A percentile compares a stretch with the other conserved stretches of the same genome.
phyloP scores from a whole-genome alignment of 805 yeast species.

The Candida takata region DNA sequence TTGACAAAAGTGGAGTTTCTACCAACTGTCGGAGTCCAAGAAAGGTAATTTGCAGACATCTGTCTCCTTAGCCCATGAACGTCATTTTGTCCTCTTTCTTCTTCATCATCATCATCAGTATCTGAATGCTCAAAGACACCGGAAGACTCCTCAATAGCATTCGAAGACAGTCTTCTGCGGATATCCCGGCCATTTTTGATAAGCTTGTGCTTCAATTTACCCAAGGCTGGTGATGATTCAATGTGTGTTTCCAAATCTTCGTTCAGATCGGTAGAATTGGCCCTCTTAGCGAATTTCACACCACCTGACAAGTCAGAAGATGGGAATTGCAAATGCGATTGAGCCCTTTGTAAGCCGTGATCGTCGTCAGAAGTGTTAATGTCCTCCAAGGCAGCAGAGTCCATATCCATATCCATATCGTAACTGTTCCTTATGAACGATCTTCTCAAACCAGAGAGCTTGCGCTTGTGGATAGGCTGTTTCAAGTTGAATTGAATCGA shows the following conservation, averaged over 20 bases:
- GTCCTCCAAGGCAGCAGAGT: neutral
- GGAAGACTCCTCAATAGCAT: slow-evolving; percentile 19
- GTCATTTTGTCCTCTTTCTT: slow-evolving; percentile 27
- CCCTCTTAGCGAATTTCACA: slow-evolving; percentile 33
- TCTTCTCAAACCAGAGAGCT: slow-evolving; percentile 15
- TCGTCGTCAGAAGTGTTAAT: slow-evolving; percentile 9
- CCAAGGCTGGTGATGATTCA: slow-evolving; percentile 40
- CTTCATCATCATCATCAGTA: slow-evolving; percentile 28
- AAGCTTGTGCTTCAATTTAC: slow-evolving; percentile 21
- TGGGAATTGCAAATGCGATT: slow-evolving; percentile 30
- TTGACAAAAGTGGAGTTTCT: slow-evolving; percentile 89
- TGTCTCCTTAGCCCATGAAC: slow-evolving; percentile 25
- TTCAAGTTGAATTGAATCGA: slow-evolving; percentile 25
- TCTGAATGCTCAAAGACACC: slow-evolving; percentile 12
- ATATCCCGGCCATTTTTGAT: slow-evolving; percentile 17
- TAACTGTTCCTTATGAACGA: slow-evolving; percentile 7
- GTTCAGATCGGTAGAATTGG: slow-evolving; percentile 41
- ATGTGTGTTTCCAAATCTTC: slow-evolving; percentile 18
- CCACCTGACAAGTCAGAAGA: slow-evolving; percentile 31
- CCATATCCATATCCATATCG: neutral
- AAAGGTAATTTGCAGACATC: slow-evolving; percentile 61
- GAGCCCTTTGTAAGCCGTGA: slow-evolving; percentile 20
- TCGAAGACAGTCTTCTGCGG: slow-evolving; percentile 23
- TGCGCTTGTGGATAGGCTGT: slow-evolving; percentile 9
- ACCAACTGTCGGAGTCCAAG: slow-evolving; percentile 89